Base-by-base conservation (phyloP, 352 stramenopile genomes). In the Globisporangium irregulare region DNA sequence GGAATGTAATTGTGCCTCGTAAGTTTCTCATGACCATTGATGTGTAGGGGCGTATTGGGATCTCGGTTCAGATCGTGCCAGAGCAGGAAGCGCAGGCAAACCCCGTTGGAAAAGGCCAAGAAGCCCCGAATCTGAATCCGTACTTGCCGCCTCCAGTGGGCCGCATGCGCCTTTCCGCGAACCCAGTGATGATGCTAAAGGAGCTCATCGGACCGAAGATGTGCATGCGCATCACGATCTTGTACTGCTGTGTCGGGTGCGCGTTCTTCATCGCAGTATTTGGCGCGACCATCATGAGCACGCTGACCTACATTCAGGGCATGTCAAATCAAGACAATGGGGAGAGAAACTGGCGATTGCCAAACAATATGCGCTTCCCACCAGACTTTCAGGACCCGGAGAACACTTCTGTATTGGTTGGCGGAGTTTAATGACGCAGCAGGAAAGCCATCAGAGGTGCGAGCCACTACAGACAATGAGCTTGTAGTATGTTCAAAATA, bases 91-190 rank as follows among this genome's bases (percentile, higher is more conserved):
- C 90, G 0, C 48, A 80, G 7, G 70, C 78, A 12, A 89, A 91
- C 65, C 80, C 80, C 0, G 90, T 93, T 3, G 94, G 93, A 29
- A 86, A 81, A 43, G 94, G 91, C 1, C 85, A 93, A 36, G 83
- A 81, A 8, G 73, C 93, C 0, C 94, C 94, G 12, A 98, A 98
- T 71, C 75, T 89, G 46, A 97, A 98, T 48, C 94, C 94, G 22
- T 97, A 97, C 71, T 64, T 97, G 20, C 91, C 93, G 20, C 88
- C 86, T 32, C 89, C 93, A 1, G 87, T 94, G 14, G 93, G 94
- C 7, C 75, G 94, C 7, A 85, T 98, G 63, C 82, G 89, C 3
- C 73, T 95, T 24, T 87, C 80, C 0, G 78, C 87, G 3, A 97
- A 98, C 64, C 92, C 92, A 2, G 72, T 98, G 46, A 77, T 82